phyloP scores from a whole-genome alignment of 31 red algal species.

The Asparagopsis taxiformis region DNA sequence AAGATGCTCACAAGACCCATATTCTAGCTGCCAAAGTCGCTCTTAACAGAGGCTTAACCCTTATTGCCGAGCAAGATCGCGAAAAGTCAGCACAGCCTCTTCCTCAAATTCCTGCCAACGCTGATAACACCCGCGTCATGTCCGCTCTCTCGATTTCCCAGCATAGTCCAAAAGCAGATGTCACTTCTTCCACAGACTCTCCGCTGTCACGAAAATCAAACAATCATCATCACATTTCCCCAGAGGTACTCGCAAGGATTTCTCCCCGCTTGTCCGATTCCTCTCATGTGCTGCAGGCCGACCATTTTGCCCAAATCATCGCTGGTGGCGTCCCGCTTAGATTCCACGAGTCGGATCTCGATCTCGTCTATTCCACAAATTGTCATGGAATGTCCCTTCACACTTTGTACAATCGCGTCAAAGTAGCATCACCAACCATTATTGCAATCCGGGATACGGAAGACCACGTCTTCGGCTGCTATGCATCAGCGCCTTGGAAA shows the following conservation, averaged over 20 bases:
- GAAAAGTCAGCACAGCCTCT: neutral
- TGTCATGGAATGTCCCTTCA: slow-evolving; percentile 77
- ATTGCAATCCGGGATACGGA: slow-evolving; percentile 67
- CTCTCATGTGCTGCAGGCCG: slow-evolving; percentile 42
- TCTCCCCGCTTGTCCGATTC: slow-evolving; percentile 26
- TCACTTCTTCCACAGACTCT: too few species aligned
- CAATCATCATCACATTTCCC: neutral
- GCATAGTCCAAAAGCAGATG: neutral
- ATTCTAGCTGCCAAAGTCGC: slow-evolving; percentile 47
- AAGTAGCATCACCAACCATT: slow-evolving; percentile 53
- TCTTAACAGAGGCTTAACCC: slow-evolving; percentile 17
- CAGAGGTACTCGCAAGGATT: slow-evolving; percentile 7
- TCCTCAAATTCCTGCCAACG: neutral
- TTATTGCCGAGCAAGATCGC: slow-evolving; percentile 23
- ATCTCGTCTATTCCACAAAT: slow-evolving; percentile 82
- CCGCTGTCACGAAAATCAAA: neutral
- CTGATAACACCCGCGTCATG: neutral
- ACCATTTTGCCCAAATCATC: slow-evolving; percentile 41
- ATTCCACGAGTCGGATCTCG: slow-evolving; percentile 50
- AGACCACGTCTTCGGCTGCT: slow-evolving; percentile 79
- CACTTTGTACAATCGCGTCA: slow-evolving; percentile 66
- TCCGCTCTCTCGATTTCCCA: neutral
- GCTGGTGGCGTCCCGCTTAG: slow-evolving; percentile 32
- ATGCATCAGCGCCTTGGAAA: slow-evolving; percentile 78
- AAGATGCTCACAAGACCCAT: slow-evolving; percentile 13